These are phyloP conservation scores for Geranium incanum DNA, from an alignment of 441 rosid genomes.

Conservation along the genomic window DNA sequence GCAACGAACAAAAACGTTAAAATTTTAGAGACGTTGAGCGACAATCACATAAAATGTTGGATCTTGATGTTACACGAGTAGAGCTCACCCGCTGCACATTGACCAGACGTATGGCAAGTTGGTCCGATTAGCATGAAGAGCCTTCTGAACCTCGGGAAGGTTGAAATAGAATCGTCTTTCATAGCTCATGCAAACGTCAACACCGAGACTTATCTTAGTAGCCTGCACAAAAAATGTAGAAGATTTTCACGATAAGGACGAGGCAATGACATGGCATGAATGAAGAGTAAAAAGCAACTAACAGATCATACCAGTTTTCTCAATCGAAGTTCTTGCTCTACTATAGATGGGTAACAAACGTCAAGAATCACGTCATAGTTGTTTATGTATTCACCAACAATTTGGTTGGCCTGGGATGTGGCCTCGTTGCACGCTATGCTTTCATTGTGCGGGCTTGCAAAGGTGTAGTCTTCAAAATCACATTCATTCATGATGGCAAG, in stretches of 20 bases:
- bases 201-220: conserved; percentile 64
- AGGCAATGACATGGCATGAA: not conserved
- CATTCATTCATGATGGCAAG: conserved; percentile 61
- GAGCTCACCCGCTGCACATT: conserved; percentile 60
- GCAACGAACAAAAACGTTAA: conserved; percentile 16
- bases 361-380: conserved; percentile 64
- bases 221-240: conserved; percentile 32
- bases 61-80: not conserved
- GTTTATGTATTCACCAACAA: conserved; percentile 52
- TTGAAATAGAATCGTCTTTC: conserved; percentile 63
- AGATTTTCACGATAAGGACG: not conserved
- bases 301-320: conserved; percentile 42
- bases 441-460: conserved; percentile 47
- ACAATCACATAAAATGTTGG: too few species aligned
- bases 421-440: conserved; percentile 43
- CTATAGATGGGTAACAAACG: conserved; percentile 62
- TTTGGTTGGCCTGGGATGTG: conserved; percentile 29
- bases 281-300: not conserved
- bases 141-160: conserved; percentile 77
- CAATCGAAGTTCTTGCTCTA: conserved; percentile 70
- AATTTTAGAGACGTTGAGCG: not conserved
- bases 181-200: conserved; percentile 66
- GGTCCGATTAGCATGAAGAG: conserved; percentile 80
- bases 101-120: conserved; percentile 51
- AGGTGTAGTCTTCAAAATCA: conserved; percentile 61